These are phyloP conservation scores for Stachybotrys chlorohalonatus DNA, from an alignment of 2,329 filamentous ascomycete species.

Conservation along the genomic window DNA sequence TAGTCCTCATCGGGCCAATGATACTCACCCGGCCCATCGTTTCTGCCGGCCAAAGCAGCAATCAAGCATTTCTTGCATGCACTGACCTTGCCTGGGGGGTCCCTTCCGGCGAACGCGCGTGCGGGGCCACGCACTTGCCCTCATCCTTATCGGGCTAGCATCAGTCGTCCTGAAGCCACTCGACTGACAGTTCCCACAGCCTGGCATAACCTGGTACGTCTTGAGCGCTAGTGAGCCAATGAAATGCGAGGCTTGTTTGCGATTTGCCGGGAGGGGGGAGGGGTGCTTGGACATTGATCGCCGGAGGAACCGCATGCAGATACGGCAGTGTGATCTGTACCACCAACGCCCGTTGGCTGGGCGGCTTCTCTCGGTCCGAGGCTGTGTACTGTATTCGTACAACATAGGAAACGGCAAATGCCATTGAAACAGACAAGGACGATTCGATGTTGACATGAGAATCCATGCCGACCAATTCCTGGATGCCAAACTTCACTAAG, in stretches of 20 bases:
- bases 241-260: neutral
- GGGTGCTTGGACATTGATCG: neutral
- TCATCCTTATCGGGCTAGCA: too few species aligned
- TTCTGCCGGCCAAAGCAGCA: neutral
- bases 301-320: neutral
- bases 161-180: neutral
- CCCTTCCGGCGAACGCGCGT: neutral
- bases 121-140: too few species aligned
- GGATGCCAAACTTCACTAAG: too few species aligned
- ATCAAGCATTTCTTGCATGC: neutral
- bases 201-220: too few species aligned
- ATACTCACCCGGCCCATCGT: too few species aligned
- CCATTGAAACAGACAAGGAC: too few species aligned
- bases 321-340: neutral
- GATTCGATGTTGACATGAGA: too few species aligned
- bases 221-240: neutral
- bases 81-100: neutral
- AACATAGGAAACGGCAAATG: too few species aligned
- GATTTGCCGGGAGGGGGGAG: neutral
- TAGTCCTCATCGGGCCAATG: neutral
- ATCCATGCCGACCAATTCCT: too few species aligned
- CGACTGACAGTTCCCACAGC: neutral
- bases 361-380: too few species aligned
- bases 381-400: too few species aligned
- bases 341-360: neutral